These are phyloP conservation scores for Coemansia furcata DNA, from an alignment of 192 early-diverging fungal species.

Conservation along the genomic window DNA sequence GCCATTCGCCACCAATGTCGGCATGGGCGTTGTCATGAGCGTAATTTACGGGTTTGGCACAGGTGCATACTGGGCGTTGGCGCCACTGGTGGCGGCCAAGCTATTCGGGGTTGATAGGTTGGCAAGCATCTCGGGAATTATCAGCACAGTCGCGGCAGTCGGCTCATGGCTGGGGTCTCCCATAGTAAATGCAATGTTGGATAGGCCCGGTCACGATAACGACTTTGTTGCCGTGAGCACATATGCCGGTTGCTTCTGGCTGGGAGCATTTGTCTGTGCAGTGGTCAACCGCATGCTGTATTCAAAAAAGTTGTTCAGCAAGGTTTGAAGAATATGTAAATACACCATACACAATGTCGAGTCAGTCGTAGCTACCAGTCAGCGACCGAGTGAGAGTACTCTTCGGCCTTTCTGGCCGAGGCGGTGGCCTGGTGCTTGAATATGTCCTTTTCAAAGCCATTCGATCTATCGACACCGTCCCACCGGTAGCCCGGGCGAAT, in stretches of 20 bases:
- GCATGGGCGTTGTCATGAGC: conserved; percentile 28
- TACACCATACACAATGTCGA: background rate
- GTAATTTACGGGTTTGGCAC: conserved; percentile 33
- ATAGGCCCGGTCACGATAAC: conserved; percentile 22
- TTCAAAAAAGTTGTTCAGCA: conserved; percentile 8
- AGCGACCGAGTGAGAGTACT: conserved; percentile 38
- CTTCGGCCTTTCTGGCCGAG: conserved; percentile 12
- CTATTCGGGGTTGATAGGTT: conserved; percentile 41
- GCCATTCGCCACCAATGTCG: conserved; percentile 36
- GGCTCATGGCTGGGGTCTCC: conserved; percentile 44
- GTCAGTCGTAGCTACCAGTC: conserved; percentile 22
- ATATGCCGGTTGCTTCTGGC: conserved; percentile 41
- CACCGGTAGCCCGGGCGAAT: conserved; percentile 75
- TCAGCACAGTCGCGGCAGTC: conserved; percentile 27
- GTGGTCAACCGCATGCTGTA: conserved; percentile 30
- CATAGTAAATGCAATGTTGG: conserved; percentile 25
- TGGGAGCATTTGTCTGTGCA: conserved; percentile 15
- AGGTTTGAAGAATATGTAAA: background rate
- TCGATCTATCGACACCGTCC: conserved; percentile 79
- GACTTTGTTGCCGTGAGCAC: conserved; percentile 27
- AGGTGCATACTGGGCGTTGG: conserved; percentile 47
- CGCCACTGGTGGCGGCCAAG: conserved; percentile 37
- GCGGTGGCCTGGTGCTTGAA: conserved; percentile 37
- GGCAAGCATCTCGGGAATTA: conserved; percentile 37
- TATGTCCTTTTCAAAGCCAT: conserved; percentile 65